Percentiles rank a stretch among this genome's conserved stretches.
Conservation (phyloP, 345 rosid species). For the Moricandia moricandioides region DNA sequence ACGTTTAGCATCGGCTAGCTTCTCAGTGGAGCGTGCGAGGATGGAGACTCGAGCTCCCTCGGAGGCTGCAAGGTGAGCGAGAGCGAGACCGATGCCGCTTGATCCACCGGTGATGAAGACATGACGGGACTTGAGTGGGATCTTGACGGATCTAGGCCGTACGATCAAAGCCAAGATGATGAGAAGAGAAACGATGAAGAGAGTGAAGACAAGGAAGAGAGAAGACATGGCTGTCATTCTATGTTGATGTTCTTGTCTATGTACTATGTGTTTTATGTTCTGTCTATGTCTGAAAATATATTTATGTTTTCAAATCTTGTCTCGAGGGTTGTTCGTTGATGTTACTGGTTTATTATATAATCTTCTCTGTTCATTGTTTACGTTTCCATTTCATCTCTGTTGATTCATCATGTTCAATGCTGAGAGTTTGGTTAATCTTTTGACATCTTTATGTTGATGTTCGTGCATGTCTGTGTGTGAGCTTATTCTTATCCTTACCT, state of each 20-base stretch:
- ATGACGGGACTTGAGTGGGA: conserved; percentile 62
- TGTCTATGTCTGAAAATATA: background rate
- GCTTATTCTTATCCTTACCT: background rate
- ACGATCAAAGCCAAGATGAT: conserved; percentile 43
- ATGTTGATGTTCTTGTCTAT: background rate
- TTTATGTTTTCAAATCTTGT: background rate
- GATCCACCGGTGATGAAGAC: conserved; percentile 87
- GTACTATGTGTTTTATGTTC: background rate
- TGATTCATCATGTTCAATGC: background rate
- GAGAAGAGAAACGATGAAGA: conserved; percentile 36
- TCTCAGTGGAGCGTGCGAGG: conserved; percentile 56
- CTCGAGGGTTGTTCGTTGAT: background rate
- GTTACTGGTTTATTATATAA: background rate
- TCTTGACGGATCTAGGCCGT: conserved; percentile 48
- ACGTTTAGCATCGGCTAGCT: conserved; percentile 56
- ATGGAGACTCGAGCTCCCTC: conserved; percentile 69
- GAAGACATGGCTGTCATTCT: conserved; percentile 4
- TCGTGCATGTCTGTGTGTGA: background rate
- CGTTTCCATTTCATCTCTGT: background rate
- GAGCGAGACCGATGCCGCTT: conserved; percentile 68
- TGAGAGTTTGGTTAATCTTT: background rate
- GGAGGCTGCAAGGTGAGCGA: conserved; percentile 52
- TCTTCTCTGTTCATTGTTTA: background rate
- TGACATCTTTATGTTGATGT: background rate
- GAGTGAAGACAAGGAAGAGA: background rate